Evolutionary conservation across 148 eudicot species (phyloP).

Genomic region (Pouteria glomerata): DNA sequence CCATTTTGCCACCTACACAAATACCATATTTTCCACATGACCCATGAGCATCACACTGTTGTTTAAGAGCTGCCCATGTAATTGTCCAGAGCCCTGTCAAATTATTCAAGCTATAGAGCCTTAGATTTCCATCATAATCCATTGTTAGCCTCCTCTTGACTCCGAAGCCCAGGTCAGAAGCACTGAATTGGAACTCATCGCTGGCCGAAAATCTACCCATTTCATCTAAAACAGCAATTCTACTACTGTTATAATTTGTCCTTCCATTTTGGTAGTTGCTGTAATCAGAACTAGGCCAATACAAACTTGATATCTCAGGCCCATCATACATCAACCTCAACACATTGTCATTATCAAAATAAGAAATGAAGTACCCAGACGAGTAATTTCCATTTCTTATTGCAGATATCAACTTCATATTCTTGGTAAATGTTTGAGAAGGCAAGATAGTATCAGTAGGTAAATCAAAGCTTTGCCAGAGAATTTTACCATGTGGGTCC

Average conservation of each 20-base stretch:
- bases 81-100: slow-evolving; percentile 35
- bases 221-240: slow-evolving; percentile 29
- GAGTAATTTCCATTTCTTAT: slow-evolving; percentile 15
- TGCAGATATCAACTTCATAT: slow-evolving; percentile 25
- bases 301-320: slow-evolving; percentile 33
- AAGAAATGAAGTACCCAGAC: slow-evolving; percentile 25
- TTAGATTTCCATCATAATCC: slow-evolving; percentile 59
- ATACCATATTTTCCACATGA: slow-evolving; percentile 56
- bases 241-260: slow-evolving; percentile 35
- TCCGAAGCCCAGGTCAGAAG: slow-evolving; percentile 39
- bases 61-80: slow-evolving; percentile 44
- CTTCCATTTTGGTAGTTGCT: slow-evolving; percentile 18
- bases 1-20: slow-evolving; percentile 40
- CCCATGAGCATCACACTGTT: slow-evolving; percentile 44
- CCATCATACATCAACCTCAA: slow-evolving; percentile 29
- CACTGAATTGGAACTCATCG: slow-evolving; percentile 32
- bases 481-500: slow-evolving; percentile 23
- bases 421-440: slow-evolving; percentile 34
- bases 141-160: slow-evolving; percentile 43
- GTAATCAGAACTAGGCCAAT: slow-evolving; percentile 32
- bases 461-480: slow-evolving; percentile 62
- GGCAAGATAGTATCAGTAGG: slow-evolving; percentile 61
- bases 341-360: slow-evolving; percentile 32
- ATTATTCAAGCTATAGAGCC: slow-evolving; percentile 50
- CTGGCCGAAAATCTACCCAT: slow-evolving; percentile 35